phyloP scores from a whole-genome alignment of 495 filamentous ascomycete species.

The Tuber magnatum region DNA sequence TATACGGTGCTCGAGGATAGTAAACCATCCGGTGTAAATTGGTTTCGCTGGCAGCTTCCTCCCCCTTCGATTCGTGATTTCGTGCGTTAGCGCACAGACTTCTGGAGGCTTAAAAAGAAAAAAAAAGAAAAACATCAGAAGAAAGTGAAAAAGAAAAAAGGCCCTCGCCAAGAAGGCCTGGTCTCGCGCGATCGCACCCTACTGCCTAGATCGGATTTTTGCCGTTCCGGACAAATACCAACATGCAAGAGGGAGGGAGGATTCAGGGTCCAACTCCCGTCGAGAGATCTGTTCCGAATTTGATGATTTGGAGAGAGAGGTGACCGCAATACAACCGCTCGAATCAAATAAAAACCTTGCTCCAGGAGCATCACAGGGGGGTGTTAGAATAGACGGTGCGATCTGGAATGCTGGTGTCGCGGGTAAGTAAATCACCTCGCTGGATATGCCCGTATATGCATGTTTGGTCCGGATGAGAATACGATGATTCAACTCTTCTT shows the following conservation, averaged over 20 bases:
- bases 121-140: not conserved
- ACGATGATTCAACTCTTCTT: not conserved
- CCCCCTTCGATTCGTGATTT: conserved; percentile 1
- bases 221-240: not conserved
- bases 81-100: not conserved
- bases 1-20: not conserved
- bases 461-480: conserved; percentile 1
- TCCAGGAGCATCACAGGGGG: not conserved
- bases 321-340: not conserved
- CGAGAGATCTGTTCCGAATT: not conserved
- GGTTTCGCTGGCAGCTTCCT: not conserved
- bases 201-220: not conserved
- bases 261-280: conserved; percentile 1
- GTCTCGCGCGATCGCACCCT: not conserved
- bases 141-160: not conserved
- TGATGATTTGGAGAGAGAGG: conserved; percentile 3
- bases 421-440: not conserved
- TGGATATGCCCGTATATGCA: not conserved
- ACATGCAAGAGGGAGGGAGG: not conserved
- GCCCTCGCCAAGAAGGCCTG: not conserved
- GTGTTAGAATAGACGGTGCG: not conserved
- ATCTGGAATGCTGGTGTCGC: not conserved
- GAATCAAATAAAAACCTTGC: not conserved
- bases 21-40: not conserved
- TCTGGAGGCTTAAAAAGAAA: not conserved